Evolutionary conservation across 2,329 filamentous ascomycete species (phyloP).

Genomic region (Cryphonectria parasitica): DNA sequence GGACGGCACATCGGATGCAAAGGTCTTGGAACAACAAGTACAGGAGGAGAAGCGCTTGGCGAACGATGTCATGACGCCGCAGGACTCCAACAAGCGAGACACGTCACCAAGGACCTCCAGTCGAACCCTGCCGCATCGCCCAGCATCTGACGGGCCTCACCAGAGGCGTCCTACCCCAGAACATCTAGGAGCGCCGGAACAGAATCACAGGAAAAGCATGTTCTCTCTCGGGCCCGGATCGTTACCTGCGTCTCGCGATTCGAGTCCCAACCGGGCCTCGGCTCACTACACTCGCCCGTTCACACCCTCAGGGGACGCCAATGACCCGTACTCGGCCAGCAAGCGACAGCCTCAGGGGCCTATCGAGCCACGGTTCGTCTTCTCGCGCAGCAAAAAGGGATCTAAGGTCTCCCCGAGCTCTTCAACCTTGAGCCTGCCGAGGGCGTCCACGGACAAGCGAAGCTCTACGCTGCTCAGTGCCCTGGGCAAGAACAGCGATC

Average conservation of each 20-base stretch:
- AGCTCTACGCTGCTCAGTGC: constrained; percentile 45
- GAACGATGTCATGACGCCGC: constrained; percentile 63
- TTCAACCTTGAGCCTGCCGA: constrained; percentile 56
- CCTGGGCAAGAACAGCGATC: constrained; percentile 47
- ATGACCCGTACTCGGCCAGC: constrained; percentile 86
- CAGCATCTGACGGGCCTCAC: constrained; percentile 40
- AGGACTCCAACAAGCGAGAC: constrained; percentile 66
- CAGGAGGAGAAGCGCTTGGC: constrained; percentile 29
- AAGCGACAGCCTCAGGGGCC: constrained; percentile 71
- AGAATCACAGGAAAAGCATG: constrained; percentile 55
- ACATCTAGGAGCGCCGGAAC: constrained; percentile 31
- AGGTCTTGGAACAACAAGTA: constrained; percentile 35
- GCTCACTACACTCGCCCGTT: constrained; percentile 73
- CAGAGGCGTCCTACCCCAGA: constrained; percentile 31
- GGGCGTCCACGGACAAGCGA: constrained; percentile 54
- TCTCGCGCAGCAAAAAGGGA: constrained; percentile 71
- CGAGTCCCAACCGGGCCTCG: constrained; percentile 64
- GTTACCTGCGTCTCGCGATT: constrained; percentile 62
- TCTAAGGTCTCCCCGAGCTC: constrained; percentile 56
- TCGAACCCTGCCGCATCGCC: constrained; percentile 46
- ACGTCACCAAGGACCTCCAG: constrained; percentile 47
- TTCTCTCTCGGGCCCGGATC: constrained; percentile 58
- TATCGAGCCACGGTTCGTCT: constrained; percentile 83
- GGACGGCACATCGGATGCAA: constrained; percentile 42
- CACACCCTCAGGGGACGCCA: constrained; percentile 76